phyloP scores from a whole-genome alignment of 1,139 yeast genomes.

The Debaryomyces sp. region DNA sequence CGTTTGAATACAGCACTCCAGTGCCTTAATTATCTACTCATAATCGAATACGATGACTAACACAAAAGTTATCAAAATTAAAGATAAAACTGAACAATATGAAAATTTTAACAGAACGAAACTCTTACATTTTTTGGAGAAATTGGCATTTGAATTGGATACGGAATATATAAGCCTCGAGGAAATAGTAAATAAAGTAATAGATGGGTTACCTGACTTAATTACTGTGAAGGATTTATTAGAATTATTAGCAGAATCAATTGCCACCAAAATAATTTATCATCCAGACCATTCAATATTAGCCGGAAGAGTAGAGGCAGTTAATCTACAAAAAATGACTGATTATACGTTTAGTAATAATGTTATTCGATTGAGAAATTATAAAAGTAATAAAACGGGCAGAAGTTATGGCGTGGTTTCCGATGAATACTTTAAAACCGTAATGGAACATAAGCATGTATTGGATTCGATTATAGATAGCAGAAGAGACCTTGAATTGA shows the following conservation, averaged over 20 bases:
- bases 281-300: constrained; percentile 51
- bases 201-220: constrained; percentile 34
- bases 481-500: constrained; percentile 42
- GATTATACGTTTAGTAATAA: constrained; percentile 37
- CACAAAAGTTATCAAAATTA: constrained; percentile 10
- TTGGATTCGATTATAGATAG: constrained; percentile 40
- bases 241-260: constrained; percentile 43
- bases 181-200: constrained; percentile 24
- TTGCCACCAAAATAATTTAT: constrained; percentile 46
- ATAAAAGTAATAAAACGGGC: constrained; percentile 19
- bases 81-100: constrained; percentile 9
- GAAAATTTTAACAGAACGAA: constrained; percentile 17
- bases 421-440: constrained; percentile 31
- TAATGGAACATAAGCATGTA: constrained; percentile 29
- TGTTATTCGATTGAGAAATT: constrained; percentile 22
- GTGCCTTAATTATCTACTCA: not conserved
- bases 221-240: constrained; percentile 35
- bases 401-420: constrained; percentile 23
- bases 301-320: constrained; percentile 50
- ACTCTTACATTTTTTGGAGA: constrained; percentile 18
- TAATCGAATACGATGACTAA: constrained; percentile 11
- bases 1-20: not conserved
- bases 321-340: constrained; percentile 31
- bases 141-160: constrained; percentile 24
- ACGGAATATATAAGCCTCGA: constrained; percentile 22